Base-by-base conservation (phyloP, 2,329 filamentous ascomycete species). In the Botrytis porri region DNA sequence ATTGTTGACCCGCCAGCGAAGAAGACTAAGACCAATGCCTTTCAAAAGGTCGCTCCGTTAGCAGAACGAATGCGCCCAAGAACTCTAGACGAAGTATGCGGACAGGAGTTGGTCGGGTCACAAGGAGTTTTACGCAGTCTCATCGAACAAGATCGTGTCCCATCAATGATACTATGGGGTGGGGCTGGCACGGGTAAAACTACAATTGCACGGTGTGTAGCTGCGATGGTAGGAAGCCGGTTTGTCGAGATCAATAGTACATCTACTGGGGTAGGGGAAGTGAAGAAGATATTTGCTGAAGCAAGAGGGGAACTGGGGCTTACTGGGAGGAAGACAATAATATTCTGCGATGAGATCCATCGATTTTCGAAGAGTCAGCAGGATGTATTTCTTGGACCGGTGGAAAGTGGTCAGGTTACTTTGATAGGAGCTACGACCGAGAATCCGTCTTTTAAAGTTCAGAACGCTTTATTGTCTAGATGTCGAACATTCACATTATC, bases 221-320 rank as follows among this genome's bases (percentile, higher is more conserved):
- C 96, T 5, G 89, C 90, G 25, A 91, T 90, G 80, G 93, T 93
- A 1, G 93, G 92, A 14, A 92, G 91, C 71, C 89, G 95, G 20
- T 98, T 98, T 81, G 90, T 98, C 76, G 96, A 99, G 85, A 95
- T 98, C 83, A 98, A 97, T 82, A 95, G 94, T 75, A 98, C 95
- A 3, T 94, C 90, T 77, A 92, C 91, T 10, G 95, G 95, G 2
- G 93, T 98, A 29, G 90, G 88, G 37, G 95, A 98, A 81, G 95
- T 92, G 86, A 97, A 98, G 83, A 96, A 94, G 85, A 87, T 98
- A 71, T 98, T 98, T 79, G 85, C 86, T 35, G 94, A 98, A 77
- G 95, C 96, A 0, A 89, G 88, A 74, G 93, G 90, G 79, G 96
- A 98, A 81, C 83, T 94, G 64, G 84, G 86, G 1, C 84, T 98